Evolutionary conservation across 208 protist species (phyloP).

Genomic region (Lotmaria passim): DNA sequence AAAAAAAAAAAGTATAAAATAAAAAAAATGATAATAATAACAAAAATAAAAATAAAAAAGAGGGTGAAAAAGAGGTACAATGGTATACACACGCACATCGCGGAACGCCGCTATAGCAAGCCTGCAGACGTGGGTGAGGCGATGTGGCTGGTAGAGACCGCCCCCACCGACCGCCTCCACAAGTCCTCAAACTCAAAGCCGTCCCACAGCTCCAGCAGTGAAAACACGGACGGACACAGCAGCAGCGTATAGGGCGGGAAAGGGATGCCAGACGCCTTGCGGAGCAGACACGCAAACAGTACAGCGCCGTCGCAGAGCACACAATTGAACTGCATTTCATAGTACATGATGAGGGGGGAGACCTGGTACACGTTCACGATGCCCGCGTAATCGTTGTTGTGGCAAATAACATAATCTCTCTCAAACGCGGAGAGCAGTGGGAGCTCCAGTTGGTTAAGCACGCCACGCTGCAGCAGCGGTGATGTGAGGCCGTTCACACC

Average conservation of each 20-base stretch:
- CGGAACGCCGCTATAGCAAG: slow-evolving; percentile 15
- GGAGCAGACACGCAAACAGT: slow-evolving; percentile 51
- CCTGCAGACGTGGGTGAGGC: slow-evolving; percentile 21
- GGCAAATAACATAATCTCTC: slow-evolving; percentile 40
- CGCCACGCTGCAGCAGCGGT: not conserved
- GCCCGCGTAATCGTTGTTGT: slow-evolving; percentile 35
- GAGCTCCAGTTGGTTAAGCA: not conserved
- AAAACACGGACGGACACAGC: slow-evolving; percentile 77
- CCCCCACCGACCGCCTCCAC: slow-evolving; percentile 32
- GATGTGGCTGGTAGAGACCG: slow-evolving; percentile 3
- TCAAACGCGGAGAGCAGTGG: slow-evolving; percentile 15
- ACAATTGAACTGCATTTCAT: slow-evolving; percentile 76
- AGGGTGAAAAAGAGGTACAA: slow-evolving; percentile 27
- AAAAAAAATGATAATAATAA: not conserved
- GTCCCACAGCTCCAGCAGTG: slow-evolving; percentile 79
- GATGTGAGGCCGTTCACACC: not conserved
- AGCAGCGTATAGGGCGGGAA: slow-evolving; percentile 77
- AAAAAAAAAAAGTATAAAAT: not conserved
- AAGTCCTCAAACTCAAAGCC: slow-evolving; percentile 70
- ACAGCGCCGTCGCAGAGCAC: slow-evolving; percentile 63
- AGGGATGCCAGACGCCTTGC: slow-evolving; percentile 47
- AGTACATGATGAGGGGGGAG: slow-evolving; percentile 65
- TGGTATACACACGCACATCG: too few species aligned
- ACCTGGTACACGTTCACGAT: slow-evolving; percentile 75
- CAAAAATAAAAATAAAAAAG: slow-evolving; percentile 10